Evolutionary conservation across 768 basidiomycete species (phyloP).

Genomic region (Tulasnella sp.): DNA sequence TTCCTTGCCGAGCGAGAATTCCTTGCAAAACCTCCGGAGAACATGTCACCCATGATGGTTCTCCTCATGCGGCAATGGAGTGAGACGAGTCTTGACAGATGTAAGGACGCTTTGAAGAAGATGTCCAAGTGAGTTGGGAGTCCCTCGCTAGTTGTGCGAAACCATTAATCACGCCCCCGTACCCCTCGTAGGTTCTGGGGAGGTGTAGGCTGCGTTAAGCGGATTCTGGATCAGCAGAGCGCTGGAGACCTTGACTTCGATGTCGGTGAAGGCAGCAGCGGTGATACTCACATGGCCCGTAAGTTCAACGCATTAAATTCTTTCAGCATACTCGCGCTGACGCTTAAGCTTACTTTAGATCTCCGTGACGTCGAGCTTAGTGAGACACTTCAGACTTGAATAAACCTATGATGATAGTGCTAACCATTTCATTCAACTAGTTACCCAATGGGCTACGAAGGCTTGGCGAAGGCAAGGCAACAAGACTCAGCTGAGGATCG

Average conservation of each 20-base stretch:
- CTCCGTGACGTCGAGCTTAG: conserved; percentile 38
- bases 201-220: conserved; percentile 36
- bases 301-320: conserved; percentile 2
- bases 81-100: conserved; percentile 35
- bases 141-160: neutral
- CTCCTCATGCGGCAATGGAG: conserved; percentile 36
- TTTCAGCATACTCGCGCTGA: neutral
- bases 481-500: conserved; percentile 15
- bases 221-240: conserved; percentile 38
- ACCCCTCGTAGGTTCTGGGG: conserved; percentile 32
- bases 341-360: conserved; percentile 26
- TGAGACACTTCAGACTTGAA: neutral
- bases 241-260: conserved; percentile 37
- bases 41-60: conserved; percentile 33
- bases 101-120: conserved; percentile 36
- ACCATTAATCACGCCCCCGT: neutral
- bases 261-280: conserved; percentile 37
- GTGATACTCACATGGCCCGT: conserved; percentile 37
- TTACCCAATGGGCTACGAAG: conserved; percentile 38
- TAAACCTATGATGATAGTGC: neutral
- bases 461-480: conserved; percentile 34
- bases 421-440: neutral
- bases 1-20: conserved; percentile 37
- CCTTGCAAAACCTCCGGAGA: conserved; percentile 28
- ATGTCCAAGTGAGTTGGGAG: conserved; percentile 34